A percentile compares a stretch with the other conserved stretches of the same genome.
Evolutionary conservation across 2,329 filamentous ascomycete genomes (phyloP).

Genomic region (Microdochium paspali): DNA sequence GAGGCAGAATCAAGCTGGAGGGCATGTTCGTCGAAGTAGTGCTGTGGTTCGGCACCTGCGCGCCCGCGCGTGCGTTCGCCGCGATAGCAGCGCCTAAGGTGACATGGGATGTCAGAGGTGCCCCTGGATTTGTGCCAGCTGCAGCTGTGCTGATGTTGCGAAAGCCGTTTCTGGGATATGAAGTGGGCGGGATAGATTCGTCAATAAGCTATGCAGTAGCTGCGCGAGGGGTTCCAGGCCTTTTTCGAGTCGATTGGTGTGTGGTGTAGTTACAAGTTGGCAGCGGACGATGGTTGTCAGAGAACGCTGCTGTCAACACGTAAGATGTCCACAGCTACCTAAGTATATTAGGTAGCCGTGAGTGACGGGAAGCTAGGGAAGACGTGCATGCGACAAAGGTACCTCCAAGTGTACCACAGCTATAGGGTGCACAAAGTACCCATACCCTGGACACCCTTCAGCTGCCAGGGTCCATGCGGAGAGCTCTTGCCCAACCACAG

Average conservation of each 20-base stretch:
- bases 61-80: background rate
- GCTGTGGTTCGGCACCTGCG: background rate
- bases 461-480: background rate
- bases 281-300: background rate
- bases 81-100: background rate
- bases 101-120: background rate
- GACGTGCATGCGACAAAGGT: background rate
- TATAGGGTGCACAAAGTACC: too few species aligned
- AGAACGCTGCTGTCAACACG: background rate
- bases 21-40: background rate
- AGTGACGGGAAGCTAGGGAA: background rate
- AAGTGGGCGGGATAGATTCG: too few species aligned
- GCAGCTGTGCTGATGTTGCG: background rate
- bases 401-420: too few species aligned
- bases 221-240: too few species aligned
- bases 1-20: slow-evolving; percentile 1
- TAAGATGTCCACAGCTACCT: background rate
- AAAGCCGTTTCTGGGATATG: too few species aligned
- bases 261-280: background rate
- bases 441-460: too few species aligned
- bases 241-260: background rate
- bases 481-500: too few species aligned
- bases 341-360: background rate
- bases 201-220: too few species aligned
- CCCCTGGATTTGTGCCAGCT: too few species aligned